phyloP scores from a whole-genome alignment of 208 protist species.

The Leptomonas pyrrhocoris region DNA sequence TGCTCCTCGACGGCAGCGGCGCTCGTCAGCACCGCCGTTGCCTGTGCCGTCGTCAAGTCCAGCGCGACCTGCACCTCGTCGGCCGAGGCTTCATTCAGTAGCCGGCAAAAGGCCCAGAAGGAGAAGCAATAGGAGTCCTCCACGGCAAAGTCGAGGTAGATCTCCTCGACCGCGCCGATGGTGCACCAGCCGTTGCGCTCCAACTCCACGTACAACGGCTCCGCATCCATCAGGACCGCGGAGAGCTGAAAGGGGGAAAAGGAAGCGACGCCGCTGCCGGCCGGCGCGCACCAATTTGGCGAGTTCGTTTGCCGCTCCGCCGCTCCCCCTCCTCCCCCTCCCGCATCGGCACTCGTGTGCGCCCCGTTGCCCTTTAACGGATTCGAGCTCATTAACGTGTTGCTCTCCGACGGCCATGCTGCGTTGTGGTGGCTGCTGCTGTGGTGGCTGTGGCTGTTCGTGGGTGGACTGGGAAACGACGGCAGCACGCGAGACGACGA shows the following conservation, averaged over 20 bases:
- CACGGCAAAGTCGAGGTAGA: conserved; percentile 60
- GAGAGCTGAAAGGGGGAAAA: conserved; percentile 15
- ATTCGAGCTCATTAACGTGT: conserved; percentile 1
- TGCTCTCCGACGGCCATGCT: conserved; percentile 2
- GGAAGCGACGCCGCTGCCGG: neutral
- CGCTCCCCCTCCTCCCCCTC: neutral
- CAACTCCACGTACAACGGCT: conserved; percentile 34
- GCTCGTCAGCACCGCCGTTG: conserved; percentile 38
- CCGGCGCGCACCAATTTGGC: neutral
- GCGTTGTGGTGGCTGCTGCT: neutral
- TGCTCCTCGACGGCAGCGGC: conserved; percentile 50
- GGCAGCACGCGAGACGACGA: conserved; percentile 9
- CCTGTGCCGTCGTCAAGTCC: conserved; percentile 45
- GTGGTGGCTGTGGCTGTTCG: too few relatives aligned
- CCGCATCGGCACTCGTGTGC: neutral
- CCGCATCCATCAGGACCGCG: conserved; percentile 34
- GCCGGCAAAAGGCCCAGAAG: conserved; percentile 68
- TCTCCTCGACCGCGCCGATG: conserved; percentile 54
- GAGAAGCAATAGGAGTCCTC: conserved; percentile 58
- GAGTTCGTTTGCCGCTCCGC: neutral
- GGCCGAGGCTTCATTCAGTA: conserved; percentile 43
- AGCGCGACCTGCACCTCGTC: conserved; percentile 50
- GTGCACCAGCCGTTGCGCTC: conserved; percentile 39
- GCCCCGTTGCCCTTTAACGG: neutral
- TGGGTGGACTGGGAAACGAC: neutral